A percentile compares a stretch with the other conserved stretches of the same genome.
Conservation (phyloP, 352 stramenopile species). For the Phytopythium sindhum region DNA sequence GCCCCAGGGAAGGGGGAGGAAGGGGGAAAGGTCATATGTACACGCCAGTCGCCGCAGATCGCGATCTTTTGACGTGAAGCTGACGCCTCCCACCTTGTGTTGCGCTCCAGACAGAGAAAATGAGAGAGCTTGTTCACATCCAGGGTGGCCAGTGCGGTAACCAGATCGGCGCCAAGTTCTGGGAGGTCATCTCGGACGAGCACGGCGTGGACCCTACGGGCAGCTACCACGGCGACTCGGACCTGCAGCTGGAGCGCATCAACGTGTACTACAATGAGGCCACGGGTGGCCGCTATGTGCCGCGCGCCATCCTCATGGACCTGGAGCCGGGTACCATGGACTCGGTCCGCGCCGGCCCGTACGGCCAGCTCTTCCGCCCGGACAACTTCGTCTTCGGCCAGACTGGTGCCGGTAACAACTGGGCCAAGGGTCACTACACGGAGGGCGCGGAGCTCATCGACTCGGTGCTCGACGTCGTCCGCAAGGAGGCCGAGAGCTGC, state of each 20-base stretch:
- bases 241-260: slow-evolving; percentile 97
- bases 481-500: slow-evolving; percentile 98
- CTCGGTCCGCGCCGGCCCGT: slow-evolving; percentile 94
- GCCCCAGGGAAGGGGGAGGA: neutral
- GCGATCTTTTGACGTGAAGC: slow-evolving; percentile 3
- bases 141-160: slow-evolving; percentile 98
- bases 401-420: slow-evolving; percentile 98
- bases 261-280: slow-evolving; percentile 99
- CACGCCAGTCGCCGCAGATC: neutral
- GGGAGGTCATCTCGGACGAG: slow-evolving; percentile 96
- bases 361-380: slow-evolving; percentile 97
- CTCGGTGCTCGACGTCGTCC: slow-evolving; percentile 97
- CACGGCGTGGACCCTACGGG: slow-evolving; percentile 93
- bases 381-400: slow-evolving; percentile 99
- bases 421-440: slow-evolving; percentile 99
- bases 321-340: slow-evolving; percentile 99
- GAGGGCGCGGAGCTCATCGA: slow-evolving; percentile 98
- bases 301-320: slow-evolving; percentile 98
- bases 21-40: slow-evolving; percentile 1
- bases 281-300: slow-evolving; percentile 96
- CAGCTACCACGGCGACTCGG: slow-evolving; percentile 94
- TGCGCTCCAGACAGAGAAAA: slow-evolving; percentile 41
- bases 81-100: slow-evolving; percentile 11
- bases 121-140: slow-evolving; percentile 98
- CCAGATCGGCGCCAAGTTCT: slow-evolving; percentile 99